Percentiles rank a stretch among this genome's conserved stretches.
These are phyloP conservation scores for Fragilariopsis cylindrus DNA, from an alignment of 108 stramenopile genomes.

Conservation along the genomic window DNA sequence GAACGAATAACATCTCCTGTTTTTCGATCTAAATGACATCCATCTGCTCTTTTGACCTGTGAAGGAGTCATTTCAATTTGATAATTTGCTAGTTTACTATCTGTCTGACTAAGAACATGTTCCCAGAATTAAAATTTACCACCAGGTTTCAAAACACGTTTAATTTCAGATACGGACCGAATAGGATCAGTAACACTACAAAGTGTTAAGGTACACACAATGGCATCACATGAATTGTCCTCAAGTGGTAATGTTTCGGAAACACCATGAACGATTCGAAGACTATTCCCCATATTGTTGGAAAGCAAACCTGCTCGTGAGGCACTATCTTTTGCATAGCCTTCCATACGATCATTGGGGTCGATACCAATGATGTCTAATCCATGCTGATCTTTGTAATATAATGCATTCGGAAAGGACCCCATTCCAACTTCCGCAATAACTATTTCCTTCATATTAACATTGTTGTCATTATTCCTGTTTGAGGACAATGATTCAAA, in stretches of 20 bases:
- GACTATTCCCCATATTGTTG: conserved; percentile 14
- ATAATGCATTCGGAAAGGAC: conserved; percentile 59
- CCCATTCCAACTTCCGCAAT: conserved; percentile 61
- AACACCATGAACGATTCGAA: conserved; percentile 49
- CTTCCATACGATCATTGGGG: conserved; percentile 53
- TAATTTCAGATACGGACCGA: background rate
- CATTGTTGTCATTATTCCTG: background rate
- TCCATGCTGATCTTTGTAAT: conserved; percentile 23
- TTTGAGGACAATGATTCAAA: conserved; percentile 33
- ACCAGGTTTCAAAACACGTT: conserved; percentile 9
- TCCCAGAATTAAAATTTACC: conserved; percentile 1
- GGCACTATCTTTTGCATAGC: conserved; percentile 50
- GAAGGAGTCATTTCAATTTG: background rate
- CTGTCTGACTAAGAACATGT: conserved; percentile 2
- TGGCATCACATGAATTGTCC: conserved; percentile 47
- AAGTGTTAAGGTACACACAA: conserved; percentile 46
- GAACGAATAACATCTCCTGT: background rate
- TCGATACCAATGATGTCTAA: conserved; percentile 58
- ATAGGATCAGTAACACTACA: conserved; percentile 37
- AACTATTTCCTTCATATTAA: conserved; percentile 21
- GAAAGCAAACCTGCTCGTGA: conserved; percentile 1
- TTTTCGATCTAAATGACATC: conserved; percentile 3
- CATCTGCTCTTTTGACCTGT: conserved; percentile 5
- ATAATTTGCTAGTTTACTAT: background rate
- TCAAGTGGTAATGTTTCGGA: conserved; percentile 48